These are phyloP conservation scores for Botrytis deweyae DNA, from an alignment of 2,329 filamentous ascomycete species.

Conservation along the genomic window DNA sequence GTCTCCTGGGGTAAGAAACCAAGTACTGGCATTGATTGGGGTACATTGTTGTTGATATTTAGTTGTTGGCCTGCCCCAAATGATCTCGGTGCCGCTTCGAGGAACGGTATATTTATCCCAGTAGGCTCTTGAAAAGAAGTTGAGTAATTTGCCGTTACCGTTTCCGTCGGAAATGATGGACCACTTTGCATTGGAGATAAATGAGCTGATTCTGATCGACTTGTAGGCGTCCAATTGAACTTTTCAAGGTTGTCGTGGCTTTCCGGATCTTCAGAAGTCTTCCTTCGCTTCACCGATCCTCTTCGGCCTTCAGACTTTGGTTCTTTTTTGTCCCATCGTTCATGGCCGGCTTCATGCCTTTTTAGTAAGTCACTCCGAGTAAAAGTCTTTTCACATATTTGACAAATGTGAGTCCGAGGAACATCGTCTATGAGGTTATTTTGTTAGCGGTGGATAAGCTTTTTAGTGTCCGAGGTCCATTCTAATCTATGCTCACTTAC, in stretches of 20 bases:
- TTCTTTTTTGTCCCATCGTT: conserved; percentile 30
- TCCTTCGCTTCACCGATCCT: conserved; percentile 25
- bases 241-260: neutral
- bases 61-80: neutral
- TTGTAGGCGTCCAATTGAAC: neutral
- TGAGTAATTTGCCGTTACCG: neutral
- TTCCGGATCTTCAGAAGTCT: conserved; percentile 13
- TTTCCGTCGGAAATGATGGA: neutral
- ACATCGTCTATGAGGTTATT: conserved; percentile 24
- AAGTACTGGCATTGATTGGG: neutral
- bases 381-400: conserved; percentile 33
- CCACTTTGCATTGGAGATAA: conserved; percentile 11
- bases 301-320: neutral
- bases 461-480: neutral
- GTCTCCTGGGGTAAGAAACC: conserved; percentile 1
- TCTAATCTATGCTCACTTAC: neutral
- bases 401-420: conserved; percentile 28
- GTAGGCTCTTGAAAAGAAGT: conserved; percentile 4
- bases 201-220: conserved; percentile 4
- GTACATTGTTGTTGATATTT: neutral
- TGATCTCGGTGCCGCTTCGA: conserved; percentile 6
- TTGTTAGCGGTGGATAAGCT: conserved; percentile 11
- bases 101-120: neutral
- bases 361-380: conserved; percentile 34
- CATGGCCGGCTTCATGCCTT: conserved; percentile 33